Conservation (phyloP, 805 yeast species). For the Schizosaccharomyces cryophilus region DNA sequence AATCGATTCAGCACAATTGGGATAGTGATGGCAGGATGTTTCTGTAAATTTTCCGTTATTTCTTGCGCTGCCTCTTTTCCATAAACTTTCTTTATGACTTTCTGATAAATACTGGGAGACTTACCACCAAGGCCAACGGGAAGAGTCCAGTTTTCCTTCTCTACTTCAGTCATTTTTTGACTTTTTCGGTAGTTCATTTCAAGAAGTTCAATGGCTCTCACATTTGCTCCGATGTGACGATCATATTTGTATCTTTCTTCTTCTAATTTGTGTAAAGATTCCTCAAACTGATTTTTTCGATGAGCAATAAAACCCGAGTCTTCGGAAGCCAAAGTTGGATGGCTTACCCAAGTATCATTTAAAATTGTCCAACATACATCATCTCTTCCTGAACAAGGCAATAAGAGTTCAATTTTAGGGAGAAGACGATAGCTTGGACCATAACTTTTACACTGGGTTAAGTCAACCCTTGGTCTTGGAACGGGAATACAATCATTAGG, state of each 20-base stretch:
- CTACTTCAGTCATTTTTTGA: constrained; percentile 78
- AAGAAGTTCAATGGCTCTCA: constrained; percentile 80
- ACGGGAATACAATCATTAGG: constrained; percentile 61
- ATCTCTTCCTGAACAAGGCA: constrained; percentile 96
- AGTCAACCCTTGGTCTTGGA: constrained; percentile 76
- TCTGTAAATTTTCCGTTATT: constrained; percentile 86
- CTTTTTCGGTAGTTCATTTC: constrained; percentile 92
- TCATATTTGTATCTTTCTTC: constrained; percentile 97
- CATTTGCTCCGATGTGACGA: constrained; percentile 78
- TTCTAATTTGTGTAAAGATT: constrained; percentile 76
- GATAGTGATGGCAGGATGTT: constrained; percentile 82
- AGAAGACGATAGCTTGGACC: constrained; percentile 68
- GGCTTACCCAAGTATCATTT: constrained; percentile 98
- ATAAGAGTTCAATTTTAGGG: constrained; percentile 79
- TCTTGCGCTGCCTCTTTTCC: constrained; percentile 90
- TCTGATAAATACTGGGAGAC: constrained; percentile 73
- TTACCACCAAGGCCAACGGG: constrained; percentile 89
- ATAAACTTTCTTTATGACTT: constrained; percentile 74
- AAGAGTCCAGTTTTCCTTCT: constrained; percentile 58
- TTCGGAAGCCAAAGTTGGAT: constrained; percentile 99
- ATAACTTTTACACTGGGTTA: constrained; percentile 72
- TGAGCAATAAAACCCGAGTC: constrained; percentile 97
- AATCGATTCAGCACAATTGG: constrained; percentile 78
- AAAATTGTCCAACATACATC: constrained; percentile 98
- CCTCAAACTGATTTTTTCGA: constrained; percentile 93